Evolutionary conservation across 306 rosid genomes (phyloP).

Genomic region (Gastrolobium bilobum): DNA sequence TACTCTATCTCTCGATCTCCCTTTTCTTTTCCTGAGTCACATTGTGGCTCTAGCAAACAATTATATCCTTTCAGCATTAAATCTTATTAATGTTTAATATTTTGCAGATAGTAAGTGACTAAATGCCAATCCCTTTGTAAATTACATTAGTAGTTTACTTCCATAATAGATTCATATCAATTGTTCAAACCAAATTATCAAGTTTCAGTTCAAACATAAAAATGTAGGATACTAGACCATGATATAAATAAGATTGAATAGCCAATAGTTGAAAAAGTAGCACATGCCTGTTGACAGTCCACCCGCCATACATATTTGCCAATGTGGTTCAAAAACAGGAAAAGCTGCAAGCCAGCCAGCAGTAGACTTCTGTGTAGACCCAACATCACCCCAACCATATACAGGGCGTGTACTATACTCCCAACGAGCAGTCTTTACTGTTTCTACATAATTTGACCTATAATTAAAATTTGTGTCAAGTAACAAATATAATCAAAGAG

Average conservation of each 20-base stretch:
- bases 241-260: constrained; percentile 24
- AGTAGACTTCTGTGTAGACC: constrained; percentile 83
- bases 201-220: constrained; percentile 20
- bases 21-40: not conserved
- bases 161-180: constrained; percentile 35
- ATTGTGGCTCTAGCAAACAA: constrained; percentile 34
- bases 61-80: constrained; percentile 24
- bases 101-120: constrained; percentile 3
- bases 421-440: constrained; percentile 90
- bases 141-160: constrained; percentile 3
- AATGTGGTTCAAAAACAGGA: constrained; percentile 98
- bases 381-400: constrained; percentile 98
- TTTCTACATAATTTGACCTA: constrained; percentile 84
- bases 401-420: constrained; percentile 89
- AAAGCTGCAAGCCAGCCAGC: constrained; percentile 99
- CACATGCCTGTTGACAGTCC: constrained; percentile 91
- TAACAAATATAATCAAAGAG: constrained; percentile 35
- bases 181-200: constrained; percentile 35
- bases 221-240: constrained; percentile 25
- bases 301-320: constrained; percentile 96
- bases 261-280: constrained; percentile 41
- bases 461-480: constrained; percentile 48
- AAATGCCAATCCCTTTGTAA: constrained; percentile 26
- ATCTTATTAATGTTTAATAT: constrained; percentile 6
- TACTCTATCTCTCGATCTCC: not conserved